A percentile compares a stretch with the other conserved stretches of the same genome.
Conservation (phyloP, 2,329 filamentous ascomycete species). For the Microthyrium microscopicum region DNA sequence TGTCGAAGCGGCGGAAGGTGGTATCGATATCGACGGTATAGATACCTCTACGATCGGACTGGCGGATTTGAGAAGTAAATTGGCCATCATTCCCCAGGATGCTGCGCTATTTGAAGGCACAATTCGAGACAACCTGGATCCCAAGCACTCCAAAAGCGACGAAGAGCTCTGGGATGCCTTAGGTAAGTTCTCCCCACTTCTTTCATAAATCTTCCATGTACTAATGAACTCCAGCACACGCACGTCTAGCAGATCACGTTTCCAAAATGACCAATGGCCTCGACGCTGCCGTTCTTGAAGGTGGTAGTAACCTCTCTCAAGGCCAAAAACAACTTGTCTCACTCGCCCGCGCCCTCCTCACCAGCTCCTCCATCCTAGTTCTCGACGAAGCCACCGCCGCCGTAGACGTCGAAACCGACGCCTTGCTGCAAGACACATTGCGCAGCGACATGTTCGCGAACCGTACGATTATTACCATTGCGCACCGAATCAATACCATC, state of each 20-base stretch:
- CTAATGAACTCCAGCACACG: slow-evolving; percentile 46
- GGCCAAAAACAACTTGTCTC: slow-evolving; percentile 81
- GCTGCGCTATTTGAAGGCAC: slow-evolving; percentile 79
- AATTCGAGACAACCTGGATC: slow-evolving; percentile 79
- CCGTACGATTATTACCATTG: slow-evolving; percentile 85
- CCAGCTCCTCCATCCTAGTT: slow-evolving; percentile 86
- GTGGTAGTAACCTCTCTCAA: slow-evolving; percentile 82
- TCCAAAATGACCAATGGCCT: slow-evolving; percentile 64
- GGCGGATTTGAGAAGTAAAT: slow-evolving; percentile 61
- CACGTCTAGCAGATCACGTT: slow-evolving; percentile 72
- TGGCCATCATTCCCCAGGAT: slow-evolving; percentile 90
- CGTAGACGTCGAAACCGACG: slow-evolving; percentile 44
- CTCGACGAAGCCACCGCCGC: slow-evolving; percentile 73
- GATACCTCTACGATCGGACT: slow-evolving; percentile 78
- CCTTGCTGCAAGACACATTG: slow-evolving; percentile 39
- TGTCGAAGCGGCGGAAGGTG: slow-evolving; percentile 62
- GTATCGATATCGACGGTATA: slow-evolving; percentile 67
- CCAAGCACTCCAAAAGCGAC: slow-evolving; percentile 77
- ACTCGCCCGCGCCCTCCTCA: slow-evolving; percentile 71
- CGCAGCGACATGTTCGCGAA: slow-evolving; percentile 53
- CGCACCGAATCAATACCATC: slow-evolving; percentile 91
- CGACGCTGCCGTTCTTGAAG: slow-evolving; percentile 74
- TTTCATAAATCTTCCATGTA: not conserved
- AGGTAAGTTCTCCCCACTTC: slow-evolving; percentile 38
- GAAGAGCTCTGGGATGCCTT: slow-evolving; percentile 83